Base-by-base conservation (phyloP, 2,329 filamentous ascomycete species). In the Colletotrichum theobromicola region DNA sequence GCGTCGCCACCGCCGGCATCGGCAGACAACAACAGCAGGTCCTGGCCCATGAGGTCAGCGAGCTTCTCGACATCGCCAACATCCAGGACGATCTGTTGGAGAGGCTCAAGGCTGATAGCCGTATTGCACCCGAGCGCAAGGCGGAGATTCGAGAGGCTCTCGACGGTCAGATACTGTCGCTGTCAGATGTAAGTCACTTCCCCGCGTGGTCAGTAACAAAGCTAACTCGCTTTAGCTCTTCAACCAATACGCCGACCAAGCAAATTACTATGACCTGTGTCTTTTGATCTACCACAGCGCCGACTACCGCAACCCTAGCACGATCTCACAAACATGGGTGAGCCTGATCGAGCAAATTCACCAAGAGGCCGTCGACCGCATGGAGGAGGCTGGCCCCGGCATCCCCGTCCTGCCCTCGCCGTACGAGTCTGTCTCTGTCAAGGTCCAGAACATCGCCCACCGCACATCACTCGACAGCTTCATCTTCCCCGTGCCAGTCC, bases 31-130 rank as follows among this genome's bases (percentile, higher is more conserved):
- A 93, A 75, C 94, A 97, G 82, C 97, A 98, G 83, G 90, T 95
- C 74, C 88, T 98, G 32, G 91, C 96, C 71, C 94, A 98, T 79
- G 93, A 95, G 76, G 94, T 98, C 28, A 93, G 93, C 4, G 95
- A 97, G 78, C 88, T 97, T 58, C 91, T 99, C 12, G 97, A 99
- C 79, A 92, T 98, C 64, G 96, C 96, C 16, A 96, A 97, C 80
- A 97, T 99, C 67, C 97, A 99, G 83, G 95, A 98, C 81, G 97
- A 99, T 79, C 85, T 98, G 55, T 84, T 98, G 28, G 93, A 95
- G 81, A 90, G 95, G 60, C 86, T 99, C 67, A 91, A 89, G 80
- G 89, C 89, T 12, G 97, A 99, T 77, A 82, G 87, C 2, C 91
- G 97, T 57, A 89, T 98, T 46, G 85, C 88, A 15, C 84, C 87